Evolutionary conservation across 1,284 basidiomycete genomes (phyloP).

Genomic region (Rhodotorula sp.): DNA sequence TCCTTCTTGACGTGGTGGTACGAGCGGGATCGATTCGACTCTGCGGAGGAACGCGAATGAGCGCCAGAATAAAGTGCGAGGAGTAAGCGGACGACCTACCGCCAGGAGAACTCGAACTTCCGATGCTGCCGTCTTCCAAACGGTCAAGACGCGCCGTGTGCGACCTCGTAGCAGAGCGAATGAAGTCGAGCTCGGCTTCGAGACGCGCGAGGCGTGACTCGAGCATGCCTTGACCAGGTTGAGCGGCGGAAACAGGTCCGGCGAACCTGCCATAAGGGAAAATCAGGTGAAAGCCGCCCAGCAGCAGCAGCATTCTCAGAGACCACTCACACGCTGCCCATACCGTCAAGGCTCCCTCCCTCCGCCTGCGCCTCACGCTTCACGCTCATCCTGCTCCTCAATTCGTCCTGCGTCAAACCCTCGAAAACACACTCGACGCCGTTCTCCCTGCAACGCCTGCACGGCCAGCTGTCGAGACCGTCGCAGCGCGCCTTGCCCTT

Average conservation of each 20-base stretch:
- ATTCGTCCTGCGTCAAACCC: conserved; percentile 18
- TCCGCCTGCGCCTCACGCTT: background rate
- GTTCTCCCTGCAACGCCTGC: conserved; percentile 26
- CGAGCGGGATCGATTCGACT: no score
- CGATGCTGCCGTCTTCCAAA: background rate
- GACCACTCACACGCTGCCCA: background rate
- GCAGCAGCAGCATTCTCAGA: no score
- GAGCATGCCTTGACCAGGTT: background rate
- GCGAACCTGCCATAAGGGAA: no score
- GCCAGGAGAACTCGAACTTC: background rate
- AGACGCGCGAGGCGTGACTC: conserved; percentile 10
- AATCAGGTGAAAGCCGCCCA: no score
- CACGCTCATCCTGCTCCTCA: background rate
- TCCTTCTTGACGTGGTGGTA: no score
- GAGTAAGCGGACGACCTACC: no score
- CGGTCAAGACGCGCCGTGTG: background rate
- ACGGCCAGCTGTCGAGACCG: conserved; percentile 32
- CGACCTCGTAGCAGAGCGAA: background rate
- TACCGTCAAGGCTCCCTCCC: background rate
- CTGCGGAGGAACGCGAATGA: no score
- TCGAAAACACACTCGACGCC: conserved; percentile 36
- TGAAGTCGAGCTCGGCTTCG: background rate
- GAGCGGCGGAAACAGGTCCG: background rate
- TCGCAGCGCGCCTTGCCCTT: conserved; percentile 28
- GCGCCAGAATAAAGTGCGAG: no score